Evolutionary conservation across 1,284 basidiomycete genomes (phyloP).

Genomic region (Chondrostereum purpureum): DNA sequence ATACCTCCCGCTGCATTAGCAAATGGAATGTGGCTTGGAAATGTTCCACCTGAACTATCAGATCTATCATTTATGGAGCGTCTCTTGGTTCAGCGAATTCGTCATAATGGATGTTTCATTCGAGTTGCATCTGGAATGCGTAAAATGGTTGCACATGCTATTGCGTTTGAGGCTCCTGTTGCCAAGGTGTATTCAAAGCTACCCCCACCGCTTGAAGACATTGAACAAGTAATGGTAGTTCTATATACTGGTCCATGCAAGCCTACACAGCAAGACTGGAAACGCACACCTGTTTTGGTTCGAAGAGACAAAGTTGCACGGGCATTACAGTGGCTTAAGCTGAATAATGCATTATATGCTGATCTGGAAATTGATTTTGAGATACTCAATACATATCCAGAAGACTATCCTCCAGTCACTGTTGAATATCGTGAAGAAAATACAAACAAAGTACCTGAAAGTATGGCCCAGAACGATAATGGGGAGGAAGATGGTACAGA

Average conservation of each 20-base stretch:
- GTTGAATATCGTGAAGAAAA: constrained; percentile 18
- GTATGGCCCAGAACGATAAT: constrained; percentile 19
- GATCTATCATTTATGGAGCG: constrained; percentile 24
- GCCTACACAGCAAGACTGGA: constrained; percentile 25
- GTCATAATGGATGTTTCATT: too few species aligned
- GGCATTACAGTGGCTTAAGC: constrained; percentile 29
- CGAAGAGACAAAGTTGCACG: constrained; percentile 18
- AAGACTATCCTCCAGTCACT: constrained; percentile 22
- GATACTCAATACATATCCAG: constrained; percentile 26
- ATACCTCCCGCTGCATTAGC: constrained; percentile 22
- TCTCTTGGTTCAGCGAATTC: constrained; percentile 25
- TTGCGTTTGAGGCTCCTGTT: constrained; percentile 26
- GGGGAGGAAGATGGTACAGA: constrained; percentile 24
- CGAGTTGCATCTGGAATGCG: too few species aligned
- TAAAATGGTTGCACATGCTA: constrained; percentile 30
- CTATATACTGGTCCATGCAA: constrained; percentile 24
- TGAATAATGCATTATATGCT: constrained; percentile 30
- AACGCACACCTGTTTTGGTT: constrained; percentile 28
- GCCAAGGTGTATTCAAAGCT: constrained; percentile 24
- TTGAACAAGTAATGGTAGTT: constrained; percentile 28
- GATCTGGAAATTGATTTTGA: constrained; percentile 28
- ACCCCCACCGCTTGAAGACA: constrained; percentile 24
- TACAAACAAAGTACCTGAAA: constrained; percentile 14
- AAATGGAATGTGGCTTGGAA: constrained; percentile 31
- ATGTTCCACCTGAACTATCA: constrained; percentile 21